Percentiles rank a stretch among this genome's conserved stretches.
These are phyloP conservation scores for Ophiostoma sp. DNA, from an alignment of 2,329 filamentous ascomycete species.

Conservation along the genomic window DNA sequence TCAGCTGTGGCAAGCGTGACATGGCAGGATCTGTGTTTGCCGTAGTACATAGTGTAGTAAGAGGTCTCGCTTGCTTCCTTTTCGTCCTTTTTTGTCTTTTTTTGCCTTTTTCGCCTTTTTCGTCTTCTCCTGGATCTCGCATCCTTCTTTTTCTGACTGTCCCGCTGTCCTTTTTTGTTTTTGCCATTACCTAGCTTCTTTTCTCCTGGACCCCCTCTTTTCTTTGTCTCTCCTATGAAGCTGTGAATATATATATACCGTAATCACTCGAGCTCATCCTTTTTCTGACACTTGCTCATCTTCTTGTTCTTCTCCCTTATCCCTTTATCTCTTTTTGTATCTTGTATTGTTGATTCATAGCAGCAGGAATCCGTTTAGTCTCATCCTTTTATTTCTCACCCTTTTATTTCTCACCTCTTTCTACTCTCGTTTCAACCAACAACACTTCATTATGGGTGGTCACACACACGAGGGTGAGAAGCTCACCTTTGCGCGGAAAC, in stretches of 20 bases:
- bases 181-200: background rate
- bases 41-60: background rate
- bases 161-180: background rate
- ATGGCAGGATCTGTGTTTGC: background rate
- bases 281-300: background rate
- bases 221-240: background rate
- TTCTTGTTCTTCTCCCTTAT: background rate
- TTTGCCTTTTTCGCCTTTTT: background rate
- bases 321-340: background rate
- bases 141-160: slow-evolving; percentile 1
- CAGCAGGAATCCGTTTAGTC: background rate
- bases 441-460: slow-evolving; percentile 15
- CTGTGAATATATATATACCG: slow-evolving; percentile 4
- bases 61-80: background rate
- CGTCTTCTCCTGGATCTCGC: too few species aligned
- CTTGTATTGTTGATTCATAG: background rate
- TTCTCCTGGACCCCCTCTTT: background rate
- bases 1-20: background rate
- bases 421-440: background rate
- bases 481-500: slow-evolving; percentile 23
- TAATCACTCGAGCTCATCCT: background rate
- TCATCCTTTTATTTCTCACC: background rate
- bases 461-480: background rate
- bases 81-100: background rate
- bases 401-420: background rate